These are phyloP conservation scores for Penicillium atrosanguineum DNA, from an alignment of 495 filamentous ascomycete species.

Conservation along the genomic window DNA sequence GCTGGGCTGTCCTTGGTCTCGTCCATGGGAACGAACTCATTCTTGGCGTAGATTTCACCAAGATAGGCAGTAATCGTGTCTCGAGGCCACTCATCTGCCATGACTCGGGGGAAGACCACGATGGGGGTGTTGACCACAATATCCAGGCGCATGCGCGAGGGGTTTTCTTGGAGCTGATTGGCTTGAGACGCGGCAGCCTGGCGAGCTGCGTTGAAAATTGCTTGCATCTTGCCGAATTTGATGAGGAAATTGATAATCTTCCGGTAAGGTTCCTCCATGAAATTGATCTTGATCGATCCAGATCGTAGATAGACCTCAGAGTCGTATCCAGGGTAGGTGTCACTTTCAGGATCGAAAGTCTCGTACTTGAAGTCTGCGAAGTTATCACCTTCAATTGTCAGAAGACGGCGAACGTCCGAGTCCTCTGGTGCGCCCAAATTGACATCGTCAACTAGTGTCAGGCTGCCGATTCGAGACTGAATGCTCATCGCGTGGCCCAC, in stretches of 20 bases:
- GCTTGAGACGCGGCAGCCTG: constrained; percentile 95
- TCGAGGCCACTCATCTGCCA: constrained; percentile 60
- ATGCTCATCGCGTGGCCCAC: constrained; percentile 82
- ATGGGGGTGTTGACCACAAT: constrained; percentile 92
- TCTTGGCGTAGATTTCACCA: constrained; percentile 95
- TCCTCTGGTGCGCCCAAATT: constrained; percentile 81
- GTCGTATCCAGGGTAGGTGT: constrained; percentile 89
- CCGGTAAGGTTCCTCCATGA: constrained; percentile 92
- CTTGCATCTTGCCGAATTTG: constrained; percentile 99
- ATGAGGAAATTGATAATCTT: constrained; percentile 97
- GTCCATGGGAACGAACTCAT: constrained; percentile 79
- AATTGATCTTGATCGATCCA: constrained; percentile 93
- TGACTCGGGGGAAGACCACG: constrained; percentile 80
- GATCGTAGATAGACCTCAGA: constrained; percentile 84
- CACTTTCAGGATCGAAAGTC: constrained; percentile 77
- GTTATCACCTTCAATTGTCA: constrained; percentile 92
- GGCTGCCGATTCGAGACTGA: constrained; percentile 78
- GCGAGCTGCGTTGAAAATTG: constrained; percentile 94
- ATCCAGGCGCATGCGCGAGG: constrained; percentile 88
- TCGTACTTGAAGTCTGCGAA: constrained; percentile 98
- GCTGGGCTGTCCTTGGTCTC: constrained; percentile 66
- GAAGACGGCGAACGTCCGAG: constrained; percentile 79
- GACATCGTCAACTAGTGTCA: constrained; percentile 88
- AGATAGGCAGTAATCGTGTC: constrained; percentile 90
- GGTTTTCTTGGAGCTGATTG: constrained; percentile 85